A percentile compares a stretch with the other conserved stretches of the same genome.
These are phyloP conservation scores for Magnusiomyces ingens DNA, from an alignment of 1,139 yeast genomes.

Conservation along the genomic window DNA sequence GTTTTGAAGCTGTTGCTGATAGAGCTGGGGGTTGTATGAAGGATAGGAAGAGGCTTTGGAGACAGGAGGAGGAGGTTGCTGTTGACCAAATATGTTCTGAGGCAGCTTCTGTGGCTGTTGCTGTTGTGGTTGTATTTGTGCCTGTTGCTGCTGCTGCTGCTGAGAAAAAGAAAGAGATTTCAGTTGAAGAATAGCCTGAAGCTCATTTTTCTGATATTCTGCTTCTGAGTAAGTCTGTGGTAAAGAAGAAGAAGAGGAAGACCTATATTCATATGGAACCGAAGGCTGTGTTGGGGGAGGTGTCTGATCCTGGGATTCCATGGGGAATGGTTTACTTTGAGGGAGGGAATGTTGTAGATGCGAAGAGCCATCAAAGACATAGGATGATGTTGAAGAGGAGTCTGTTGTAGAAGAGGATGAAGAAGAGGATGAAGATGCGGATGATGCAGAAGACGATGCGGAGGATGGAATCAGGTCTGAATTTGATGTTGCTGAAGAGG, in stretches of 20 bases:
- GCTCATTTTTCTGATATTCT: background rate
- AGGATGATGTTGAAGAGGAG: no score
- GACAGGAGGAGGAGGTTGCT: background rate
- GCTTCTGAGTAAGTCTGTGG: background rate
- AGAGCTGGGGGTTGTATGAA: background rate
- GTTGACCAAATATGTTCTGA: background rate
- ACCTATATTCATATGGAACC: no score
- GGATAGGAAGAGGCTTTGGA: background rate
- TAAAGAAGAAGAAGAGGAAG: no score
- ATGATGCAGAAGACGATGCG: slow-evolving; percentile 1
- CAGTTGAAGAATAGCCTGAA: background rate
- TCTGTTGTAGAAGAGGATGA: no score
- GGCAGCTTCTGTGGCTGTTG: background rate
- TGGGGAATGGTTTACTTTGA: no score
- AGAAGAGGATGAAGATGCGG: no score
- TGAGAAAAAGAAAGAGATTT: background rate
- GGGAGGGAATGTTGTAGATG: no score
- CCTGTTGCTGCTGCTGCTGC: background rate
- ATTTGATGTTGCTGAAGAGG: background rate
- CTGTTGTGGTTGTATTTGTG: background rate
- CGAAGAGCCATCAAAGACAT: no score
- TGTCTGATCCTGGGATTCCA: no score
- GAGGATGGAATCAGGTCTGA: background rate
- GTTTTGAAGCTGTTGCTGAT: background rate
- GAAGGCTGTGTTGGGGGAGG: no score